These are phyloP conservation scores for Eremochloa ophiuroides DNA, from an alignment of 176 grass and related monocot species.

Conservation along the genomic window DNA sequence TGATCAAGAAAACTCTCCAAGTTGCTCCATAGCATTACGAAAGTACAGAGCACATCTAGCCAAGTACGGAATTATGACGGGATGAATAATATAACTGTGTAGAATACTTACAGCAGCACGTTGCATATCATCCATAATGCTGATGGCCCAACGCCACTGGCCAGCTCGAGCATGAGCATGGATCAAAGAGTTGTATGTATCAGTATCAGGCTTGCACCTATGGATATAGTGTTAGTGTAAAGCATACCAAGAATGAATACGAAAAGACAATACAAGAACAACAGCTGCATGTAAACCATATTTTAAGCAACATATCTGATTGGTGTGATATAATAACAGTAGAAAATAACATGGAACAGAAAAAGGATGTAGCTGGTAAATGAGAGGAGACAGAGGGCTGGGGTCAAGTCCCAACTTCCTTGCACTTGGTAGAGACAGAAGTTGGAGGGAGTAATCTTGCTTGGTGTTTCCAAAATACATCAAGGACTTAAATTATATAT, in stretches of 20 bases:
- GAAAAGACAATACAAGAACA: neutral
- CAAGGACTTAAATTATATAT: neutral
- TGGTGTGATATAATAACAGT: neutral
- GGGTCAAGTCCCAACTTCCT: neutral
- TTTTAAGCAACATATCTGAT: neutral
- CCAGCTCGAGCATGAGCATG: constrained; percentile 84
- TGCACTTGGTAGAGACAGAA: neutral
- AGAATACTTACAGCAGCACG: constrained; percentile 72
- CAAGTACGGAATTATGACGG: neutral
- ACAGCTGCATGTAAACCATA: neutral
- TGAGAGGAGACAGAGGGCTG: neutral
- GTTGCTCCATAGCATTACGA: neutral
- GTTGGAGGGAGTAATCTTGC: neutral
- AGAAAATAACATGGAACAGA: neutral
- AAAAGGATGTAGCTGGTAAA: neutral
- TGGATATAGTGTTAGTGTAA: constrained; percentile 13
- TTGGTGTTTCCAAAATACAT: neutral
- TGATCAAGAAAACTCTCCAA: neutral
- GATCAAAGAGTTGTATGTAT: constrained; percentile 88
- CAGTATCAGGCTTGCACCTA: constrained; percentile 91
- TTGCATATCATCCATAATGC: constrained; percentile 99
- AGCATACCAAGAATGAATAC: constrained; percentile 5
- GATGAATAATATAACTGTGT: constrained; percentile 15
- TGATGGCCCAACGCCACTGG: constrained; percentile 93
- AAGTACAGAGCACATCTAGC: neutral